Evolutionary conservation across 805 yeast genomes (phyloP).

Genomic region (Maudiozyma barnettii): DNA sequence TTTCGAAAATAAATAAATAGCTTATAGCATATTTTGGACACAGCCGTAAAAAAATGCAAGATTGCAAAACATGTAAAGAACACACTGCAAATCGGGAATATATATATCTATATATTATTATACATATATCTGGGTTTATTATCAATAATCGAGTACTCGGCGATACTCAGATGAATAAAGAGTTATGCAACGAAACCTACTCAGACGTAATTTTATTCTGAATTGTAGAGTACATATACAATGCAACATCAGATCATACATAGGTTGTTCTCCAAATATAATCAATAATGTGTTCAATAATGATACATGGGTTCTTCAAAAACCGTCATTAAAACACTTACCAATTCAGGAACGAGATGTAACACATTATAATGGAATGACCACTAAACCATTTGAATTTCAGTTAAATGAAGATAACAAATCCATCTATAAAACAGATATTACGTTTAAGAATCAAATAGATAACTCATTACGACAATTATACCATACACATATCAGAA

Average conservation of each 20-base stretch:
- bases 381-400: not conserved
- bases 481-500: constrained; percentile 11
- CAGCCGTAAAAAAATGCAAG: too few species aligned
- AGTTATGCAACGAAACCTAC: too few species aligned
- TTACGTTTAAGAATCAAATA: constrained; percentile 7
- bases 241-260: not conserved
- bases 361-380: not conserved
- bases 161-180: too few species aligned
- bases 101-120: too few species aligned
- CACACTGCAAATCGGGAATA: too few species aligned
- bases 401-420: not conserved
- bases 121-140: too few species aligned
- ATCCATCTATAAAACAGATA: constrained; percentile 6
- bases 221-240: not conserved
- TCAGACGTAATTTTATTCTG: too few species aligned
- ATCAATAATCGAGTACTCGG: too few species aligned
- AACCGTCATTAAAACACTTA: constrained; percentile 2
- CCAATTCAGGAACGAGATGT: constrained; percentile 4
- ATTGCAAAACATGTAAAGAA: too few species aligned
- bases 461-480: constrained; percentile 10
- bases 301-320: constrained; percentile 5
- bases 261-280: not conserved
- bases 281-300: constrained; percentile 2
- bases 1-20: too few species aligned
- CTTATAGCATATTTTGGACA: too few species aligned